phyloP scores from a whole-genome alignment of 257 asterid species.

The Lycium ferocissimum region DNA sequence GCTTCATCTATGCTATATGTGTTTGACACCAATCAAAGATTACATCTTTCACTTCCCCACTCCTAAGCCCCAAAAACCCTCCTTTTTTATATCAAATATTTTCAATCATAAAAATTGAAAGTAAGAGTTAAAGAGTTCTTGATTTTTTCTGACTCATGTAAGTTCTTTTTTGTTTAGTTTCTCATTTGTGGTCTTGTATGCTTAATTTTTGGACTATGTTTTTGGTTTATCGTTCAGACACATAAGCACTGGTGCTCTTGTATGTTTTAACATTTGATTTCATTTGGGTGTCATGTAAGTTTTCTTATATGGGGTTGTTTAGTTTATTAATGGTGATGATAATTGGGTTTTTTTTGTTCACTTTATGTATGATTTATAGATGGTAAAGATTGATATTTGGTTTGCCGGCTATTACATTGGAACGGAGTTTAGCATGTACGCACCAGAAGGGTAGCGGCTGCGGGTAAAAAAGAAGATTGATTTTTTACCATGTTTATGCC shows the following conservation, averaged over 20 bases:
- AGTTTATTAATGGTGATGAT: background rate
- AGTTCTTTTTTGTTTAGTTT: background rate
- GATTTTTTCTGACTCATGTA: background rate
- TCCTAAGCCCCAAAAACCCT: background rate
- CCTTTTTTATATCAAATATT: background rate
- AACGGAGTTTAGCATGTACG: no score
- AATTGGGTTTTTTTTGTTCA: background rate
- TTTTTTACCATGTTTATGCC: background rate
- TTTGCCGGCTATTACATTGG: no score
- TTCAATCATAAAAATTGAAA: background rate
- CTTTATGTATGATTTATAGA: background rate
- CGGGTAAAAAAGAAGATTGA: no score
- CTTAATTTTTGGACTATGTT: background rate
- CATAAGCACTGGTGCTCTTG: background rate
- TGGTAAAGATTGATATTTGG: background rate
- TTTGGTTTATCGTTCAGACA: background rate
- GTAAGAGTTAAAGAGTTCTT: background rate
- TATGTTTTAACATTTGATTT: background rate
- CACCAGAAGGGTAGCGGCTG: no score
- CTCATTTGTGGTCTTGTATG: background rate
- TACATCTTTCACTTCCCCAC: background rate
- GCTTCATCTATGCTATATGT: background rate
- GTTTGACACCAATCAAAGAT: constrained; percentile 15
- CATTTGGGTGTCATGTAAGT: background rate
- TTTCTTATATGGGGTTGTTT: background rate